Percentiles rank a stretch among this genome's conserved stretches.
Conservation (phyloP, 2,329 filamentous ascomycete species). For the Hymenoscyphus fraxineus region DNA sequence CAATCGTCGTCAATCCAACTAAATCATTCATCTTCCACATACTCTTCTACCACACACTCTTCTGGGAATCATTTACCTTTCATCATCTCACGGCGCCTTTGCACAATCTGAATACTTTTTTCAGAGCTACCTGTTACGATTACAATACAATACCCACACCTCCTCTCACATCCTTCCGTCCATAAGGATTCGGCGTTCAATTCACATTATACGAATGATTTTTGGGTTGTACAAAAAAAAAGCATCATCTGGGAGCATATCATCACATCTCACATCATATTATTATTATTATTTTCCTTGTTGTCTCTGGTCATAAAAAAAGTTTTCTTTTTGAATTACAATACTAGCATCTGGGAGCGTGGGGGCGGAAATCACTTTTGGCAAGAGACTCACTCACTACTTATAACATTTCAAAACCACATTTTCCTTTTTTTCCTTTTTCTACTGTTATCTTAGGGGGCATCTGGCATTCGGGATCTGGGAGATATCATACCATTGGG, state of each 20-base stretch:
- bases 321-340: constrained; percentile 23
- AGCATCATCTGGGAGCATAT: constrained; percentile 28
- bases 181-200: constrained; percentile 28
- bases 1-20: constrained; percentile 33
- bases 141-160: constrained; percentile 24
- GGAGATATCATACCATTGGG: constrained; percentile 14
- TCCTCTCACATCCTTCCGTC: constrained; percentile 23
- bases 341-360: constrained; percentile 22
- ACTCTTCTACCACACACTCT: constrained; percentile 3
- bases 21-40: constrained; percentile 4
- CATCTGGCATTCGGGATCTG: constrained; percentile 20
- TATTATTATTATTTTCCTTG: constrained; percentile 2
- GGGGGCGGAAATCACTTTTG: constrained; percentile 8
- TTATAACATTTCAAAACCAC: constrained; percentile 9
- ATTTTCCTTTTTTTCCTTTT: constrained; percentile 15
- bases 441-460: constrained; percentile 11
- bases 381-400: constrained; percentile 17
- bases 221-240: constrained; percentile 33
- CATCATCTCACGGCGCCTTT: constrained; percentile 14
- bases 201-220: constrained; percentile 18
- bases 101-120: constrained; percentile 26
- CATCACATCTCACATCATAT: constrained; percentile 26
- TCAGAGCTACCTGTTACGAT: constrained; percentile 24
- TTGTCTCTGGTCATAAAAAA: constrained; percentile 22
- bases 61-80: neutral